Evolutionary conservation across 2,329 filamentous ascomycete genomes (phyloP).

Genomic region (Lecanicillium sp.): DNA sequence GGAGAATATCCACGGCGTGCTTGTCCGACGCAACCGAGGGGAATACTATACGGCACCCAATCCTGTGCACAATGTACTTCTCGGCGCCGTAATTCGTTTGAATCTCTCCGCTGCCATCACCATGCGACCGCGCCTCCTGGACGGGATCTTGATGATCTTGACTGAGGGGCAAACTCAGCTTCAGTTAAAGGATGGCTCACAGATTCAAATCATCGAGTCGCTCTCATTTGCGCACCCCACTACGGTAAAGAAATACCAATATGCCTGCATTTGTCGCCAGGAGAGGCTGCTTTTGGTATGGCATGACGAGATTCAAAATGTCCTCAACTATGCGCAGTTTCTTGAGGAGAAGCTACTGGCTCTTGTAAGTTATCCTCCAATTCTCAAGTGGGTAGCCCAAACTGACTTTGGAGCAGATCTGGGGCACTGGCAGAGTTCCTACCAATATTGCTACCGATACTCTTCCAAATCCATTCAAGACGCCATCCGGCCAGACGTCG

Average conservation of each 20-base stretch:
- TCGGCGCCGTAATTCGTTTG: conserved; percentile 33
- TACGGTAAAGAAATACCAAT: conserved; percentile 33
- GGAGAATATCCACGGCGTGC: conserved; percentile 24
- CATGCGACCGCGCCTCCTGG: conserved; percentile 39
- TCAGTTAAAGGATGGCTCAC: conserved; percentile 30
- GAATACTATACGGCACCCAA: conserved; percentile 33
- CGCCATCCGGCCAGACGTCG: conserved; percentile 1
- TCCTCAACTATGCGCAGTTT: conserved; percentile 27
- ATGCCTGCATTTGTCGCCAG: conserved; percentile 32
- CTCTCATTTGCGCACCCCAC: conserved; percentile 28
- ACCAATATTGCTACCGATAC: background rate
- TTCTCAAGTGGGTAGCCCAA: conserved; percentile 8
- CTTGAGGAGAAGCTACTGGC: conserved; percentile 25
- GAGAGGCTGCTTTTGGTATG: conserved; percentile 34
- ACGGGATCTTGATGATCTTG: conserved; percentile 34
- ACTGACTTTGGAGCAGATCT: conserved; percentile 11
- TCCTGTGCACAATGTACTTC: conserved; percentile 26
- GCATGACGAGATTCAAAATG: conserved; percentile 32
- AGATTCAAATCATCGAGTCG: conserved; percentile 37
- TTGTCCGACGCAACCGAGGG: conserved; percentile 29
- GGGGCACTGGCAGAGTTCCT: conserved; percentile 3
- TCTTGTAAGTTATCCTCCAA: conserved; percentile 22
- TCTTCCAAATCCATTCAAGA: background rate
- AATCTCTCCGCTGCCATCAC: conserved; percentile 40
- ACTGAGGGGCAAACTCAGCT: conserved; percentile 33